Conservation (phyloP, 192 early-diverging fungal genomes). For the Thoreauomyces humboldtii region DNA sequence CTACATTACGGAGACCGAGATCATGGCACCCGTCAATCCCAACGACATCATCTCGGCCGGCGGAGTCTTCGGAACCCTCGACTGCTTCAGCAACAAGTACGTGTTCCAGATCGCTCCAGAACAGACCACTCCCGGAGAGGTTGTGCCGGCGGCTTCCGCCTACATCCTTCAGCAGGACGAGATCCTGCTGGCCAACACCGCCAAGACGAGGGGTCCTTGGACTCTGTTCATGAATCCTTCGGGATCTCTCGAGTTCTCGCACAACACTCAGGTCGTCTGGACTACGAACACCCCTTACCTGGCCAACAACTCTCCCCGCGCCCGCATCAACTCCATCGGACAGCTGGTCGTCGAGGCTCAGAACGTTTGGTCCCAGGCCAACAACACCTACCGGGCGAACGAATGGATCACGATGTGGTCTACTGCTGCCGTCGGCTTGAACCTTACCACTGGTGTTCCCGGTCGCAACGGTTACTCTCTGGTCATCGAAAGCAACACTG, state of each 20-base stretch:
- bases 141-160: neutral
- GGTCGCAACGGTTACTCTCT: neutral
- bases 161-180: neutral
- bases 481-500: neutral
- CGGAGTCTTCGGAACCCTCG: neutral
- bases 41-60: neutral
- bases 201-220: neutral
- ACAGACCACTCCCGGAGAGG: neutral
- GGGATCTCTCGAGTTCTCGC: neutral
- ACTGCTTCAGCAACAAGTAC: slow-evolving; percentile 1
- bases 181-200: neutral
- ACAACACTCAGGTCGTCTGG: neutral
- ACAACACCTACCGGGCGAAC: neutral
- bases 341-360: neutral
- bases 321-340: neutral
- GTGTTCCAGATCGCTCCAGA: neutral
- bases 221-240: slow-evolving; percentile 7
- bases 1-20: neutral
- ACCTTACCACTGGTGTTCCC: slow-evolving; percentile 1
- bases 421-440: neutral
- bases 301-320: slow-evolving; percentile 2
- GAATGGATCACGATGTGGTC: neutral
- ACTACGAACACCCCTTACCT: neutral
- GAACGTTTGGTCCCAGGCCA: neutral
- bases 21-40: neutral